These are phyloP conservation scores for Piromyces finnis DNA, from an alignment of 192 early-diverging fungal genomes.

Conservation along the genomic window DNA sequence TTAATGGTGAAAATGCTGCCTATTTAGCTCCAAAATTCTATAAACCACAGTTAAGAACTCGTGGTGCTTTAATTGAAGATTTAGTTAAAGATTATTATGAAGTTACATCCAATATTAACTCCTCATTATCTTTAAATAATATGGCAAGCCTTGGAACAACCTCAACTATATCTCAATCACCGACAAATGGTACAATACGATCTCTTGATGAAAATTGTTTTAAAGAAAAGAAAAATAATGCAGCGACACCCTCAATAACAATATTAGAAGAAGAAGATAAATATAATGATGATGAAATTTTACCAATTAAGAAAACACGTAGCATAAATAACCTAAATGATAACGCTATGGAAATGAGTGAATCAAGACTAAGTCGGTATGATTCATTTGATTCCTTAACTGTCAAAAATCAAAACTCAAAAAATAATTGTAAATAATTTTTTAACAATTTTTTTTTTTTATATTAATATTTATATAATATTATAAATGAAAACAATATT, in stretches of 20 bases:
- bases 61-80: conserved; percentile 19
- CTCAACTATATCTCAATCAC: background rate
- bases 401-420: background rate
- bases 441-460: background rate
- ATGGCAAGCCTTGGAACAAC: background rate
- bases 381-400: background rate
- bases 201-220: background rate
- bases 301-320: background rate
- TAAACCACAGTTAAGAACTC: conserved; percentile 14
- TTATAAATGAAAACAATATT: no score
- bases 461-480: background rate
- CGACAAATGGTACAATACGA: background rate
- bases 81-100: conserved; percentile 1
- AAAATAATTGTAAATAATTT: background rate
- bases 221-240: background rate
- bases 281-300: background rate
- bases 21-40: conserved; percentile 20
- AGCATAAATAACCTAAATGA: background rate
- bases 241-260: background rate
- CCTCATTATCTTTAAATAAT: background rate
- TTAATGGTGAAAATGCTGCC: conserved; percentile 26
- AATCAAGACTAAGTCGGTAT: background rate
- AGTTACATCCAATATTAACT: background rate
- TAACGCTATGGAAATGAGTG: background rate
- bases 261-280: background rate